Evolutionary conservation across 139 green algal genomes (phyloP).

Genomic region (Astrephomene gubernaculifera): DNA sequence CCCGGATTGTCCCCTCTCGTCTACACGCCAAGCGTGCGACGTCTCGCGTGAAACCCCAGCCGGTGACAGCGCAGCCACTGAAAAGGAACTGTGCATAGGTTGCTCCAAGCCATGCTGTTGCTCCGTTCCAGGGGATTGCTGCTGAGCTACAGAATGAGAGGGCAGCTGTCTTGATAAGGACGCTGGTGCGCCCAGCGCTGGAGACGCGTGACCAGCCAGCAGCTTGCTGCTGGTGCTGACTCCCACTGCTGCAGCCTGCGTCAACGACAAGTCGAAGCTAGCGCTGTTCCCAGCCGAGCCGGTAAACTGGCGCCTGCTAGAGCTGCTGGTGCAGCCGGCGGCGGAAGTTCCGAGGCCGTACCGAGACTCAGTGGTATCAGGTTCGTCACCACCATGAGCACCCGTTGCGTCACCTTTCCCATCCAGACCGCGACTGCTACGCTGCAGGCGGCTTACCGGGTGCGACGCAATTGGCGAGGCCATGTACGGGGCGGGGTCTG

Average conservation of each 20-base stretch:
- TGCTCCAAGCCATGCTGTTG: not conserved
- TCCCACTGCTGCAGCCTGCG: not conserved
- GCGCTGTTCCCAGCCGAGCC: not conserved
- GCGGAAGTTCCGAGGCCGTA: not conserved
- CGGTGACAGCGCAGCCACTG: not conserved
- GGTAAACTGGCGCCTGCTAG: constrained; percentile 8
- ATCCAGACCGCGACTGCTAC: not conserved
- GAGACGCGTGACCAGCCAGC: not conserved
- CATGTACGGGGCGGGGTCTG: constrained; percentile 2
- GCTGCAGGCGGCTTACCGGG: constrained; percentile 10
- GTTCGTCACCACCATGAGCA: not conserved
- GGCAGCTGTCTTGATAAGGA: no score
- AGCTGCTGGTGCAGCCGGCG: not conserved
- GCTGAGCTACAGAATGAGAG: no score
- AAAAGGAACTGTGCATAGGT: not conserved
- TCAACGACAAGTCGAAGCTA: constrained; percentile 16
- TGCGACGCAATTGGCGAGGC: not conserved
- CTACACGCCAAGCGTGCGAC: not conserved
- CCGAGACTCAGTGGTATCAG: not conserved
- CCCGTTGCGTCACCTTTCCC: not conserved
- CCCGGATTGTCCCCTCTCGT: no score
- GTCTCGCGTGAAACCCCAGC: not conserved
- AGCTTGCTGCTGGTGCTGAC: not conserved
- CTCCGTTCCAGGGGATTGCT: no score
- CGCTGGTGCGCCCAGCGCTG: not conserved